Base-by-base conservation (phyloP, 768 basidiomycete genomes). In the Suillus discolor region DNA sequence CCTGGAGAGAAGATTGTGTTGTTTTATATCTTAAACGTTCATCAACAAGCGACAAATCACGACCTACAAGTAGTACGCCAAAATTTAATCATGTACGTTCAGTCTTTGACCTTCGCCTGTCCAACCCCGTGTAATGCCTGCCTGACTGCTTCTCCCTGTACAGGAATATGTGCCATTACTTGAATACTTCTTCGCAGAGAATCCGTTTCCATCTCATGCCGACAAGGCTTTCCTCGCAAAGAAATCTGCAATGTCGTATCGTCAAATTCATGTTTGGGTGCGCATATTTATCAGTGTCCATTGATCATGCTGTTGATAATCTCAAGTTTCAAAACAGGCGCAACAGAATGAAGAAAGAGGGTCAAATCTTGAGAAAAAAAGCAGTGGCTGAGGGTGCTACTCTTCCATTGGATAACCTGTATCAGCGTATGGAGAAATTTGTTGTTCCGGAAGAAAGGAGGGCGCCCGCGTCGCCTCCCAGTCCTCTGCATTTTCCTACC, bases 211-310 rank as follows among this genome's bases (percentile, higher is more conserved):
- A 0, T 79, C 81, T 0, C 72, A 73, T 0, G 71, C 74, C 0
- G 85, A 87, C 61, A 80, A 80, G 0, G 59, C 45, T 0, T 61
- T 75, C 0, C 72, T 87, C 0, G 86, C 86, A 0, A 64, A 73
- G 23, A 82, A 82, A 57, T 79, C 82, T 0, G 68, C 70, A 39
- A 86, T 87, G 84, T 71, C 79, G 0, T 70, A 70, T 0, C 67
- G 81, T 1, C 85, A 87, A 65, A 85, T 87, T 6, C 82, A 84
- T 69, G 82, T 86, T 61, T 87, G 86, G 86, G 85, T 86, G 65
- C 1, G 79, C 53, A 15, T 47, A 41, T 36, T n/a, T 59, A n/a
- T 47, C 25, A 8, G 28, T 34, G 16, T 51, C 2, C 23, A 44
- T 15, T 47, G 2, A 9, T 9, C 4, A 28, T 59, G 18, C 7